These are phyloP conservation scores for Chlorella sorokiniana DNA, from an alignment of 139 green algal genomes.

Conservation along the genomic window DNA sequence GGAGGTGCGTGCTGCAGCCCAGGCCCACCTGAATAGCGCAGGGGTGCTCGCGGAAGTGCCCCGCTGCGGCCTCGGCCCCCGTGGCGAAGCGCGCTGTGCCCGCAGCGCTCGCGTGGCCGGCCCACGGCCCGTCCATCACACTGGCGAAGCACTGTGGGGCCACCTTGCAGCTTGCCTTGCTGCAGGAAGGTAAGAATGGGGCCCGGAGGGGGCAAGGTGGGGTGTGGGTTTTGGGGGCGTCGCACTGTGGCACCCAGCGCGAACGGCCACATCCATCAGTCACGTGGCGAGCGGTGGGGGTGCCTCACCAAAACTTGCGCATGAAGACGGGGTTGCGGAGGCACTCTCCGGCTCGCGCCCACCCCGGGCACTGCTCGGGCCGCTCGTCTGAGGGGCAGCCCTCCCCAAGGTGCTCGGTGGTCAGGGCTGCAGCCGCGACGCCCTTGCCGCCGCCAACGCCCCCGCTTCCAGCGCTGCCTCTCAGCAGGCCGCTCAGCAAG, in stretches of 20 bases:
- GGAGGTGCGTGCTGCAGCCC: not conserved
- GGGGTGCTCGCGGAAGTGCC: constrained; percentile 1
- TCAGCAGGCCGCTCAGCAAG: no score
- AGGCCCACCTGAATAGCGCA: constrained; percentile 5
- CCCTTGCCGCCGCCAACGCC: not conserved
- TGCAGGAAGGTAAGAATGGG: not conserved
- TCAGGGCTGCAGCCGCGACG: not conserved
- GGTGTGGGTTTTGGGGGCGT: not conserved
- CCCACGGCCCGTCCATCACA: not conserved
- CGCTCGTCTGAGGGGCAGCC: constrained; percentile 6
- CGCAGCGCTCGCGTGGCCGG: constrained; percentile 8
- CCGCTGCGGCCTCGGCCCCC: not conserved
- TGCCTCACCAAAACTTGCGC: not conserved
- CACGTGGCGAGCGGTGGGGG: not conserved
- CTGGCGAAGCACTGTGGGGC: not conserved
- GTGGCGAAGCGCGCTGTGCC: constrained; percentile 9
- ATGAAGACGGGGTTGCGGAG: constrained; percentile 2
- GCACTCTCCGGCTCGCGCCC: not conserved
- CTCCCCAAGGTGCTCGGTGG: not conserved
- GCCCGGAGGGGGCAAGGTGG: not conserved
- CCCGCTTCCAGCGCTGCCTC: no score
- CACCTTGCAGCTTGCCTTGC: constrained; percentile 2
- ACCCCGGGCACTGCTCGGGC: not conserved
- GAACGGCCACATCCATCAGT: not conserved
- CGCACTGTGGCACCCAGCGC: not conserved